These are phyloP conservation scores for Salix suchowensis DNA, from an alignment of 345 rosid species.

Conservation along the genomic window DNA sequence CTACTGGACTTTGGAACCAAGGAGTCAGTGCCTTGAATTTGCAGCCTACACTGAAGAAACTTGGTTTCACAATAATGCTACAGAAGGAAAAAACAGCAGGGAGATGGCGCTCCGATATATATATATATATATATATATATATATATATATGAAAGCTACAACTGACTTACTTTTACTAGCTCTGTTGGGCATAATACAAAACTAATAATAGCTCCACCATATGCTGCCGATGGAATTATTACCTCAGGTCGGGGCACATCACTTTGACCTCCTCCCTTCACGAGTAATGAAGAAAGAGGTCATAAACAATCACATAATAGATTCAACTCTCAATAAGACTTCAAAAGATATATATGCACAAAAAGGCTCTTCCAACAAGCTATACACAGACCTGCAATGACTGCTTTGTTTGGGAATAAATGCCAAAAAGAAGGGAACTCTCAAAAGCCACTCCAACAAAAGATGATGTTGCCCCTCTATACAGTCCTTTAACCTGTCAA, in stretches of 20 bases:
- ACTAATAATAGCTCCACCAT: slow-evolving; percentile 86
- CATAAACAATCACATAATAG: not conserved
- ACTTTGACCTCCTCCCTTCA: slow-evolving; percentile 54
- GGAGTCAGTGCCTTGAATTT: slow-evolving; percentile 86
- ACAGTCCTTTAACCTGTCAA: slow-evolving; percentile 79
- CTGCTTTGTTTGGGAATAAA: slow-evolving; percentile 90
- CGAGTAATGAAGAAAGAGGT: not conserved
- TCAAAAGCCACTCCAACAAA: slow-evolving; percentile 88
- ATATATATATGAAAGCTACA: not conserved
- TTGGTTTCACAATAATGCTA: slow-evolving; percentile 33
- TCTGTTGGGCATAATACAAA: slow-evolving; percentile 83
- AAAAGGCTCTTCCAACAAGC: slow-evolving; percentile 7
- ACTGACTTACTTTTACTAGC: slow-evolving; percentile 62
- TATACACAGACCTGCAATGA: slow-evolving; percentile 51
- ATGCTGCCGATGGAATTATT: slow-evolving; percentile 90
- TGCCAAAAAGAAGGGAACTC: slow-evolving; percentile 84
- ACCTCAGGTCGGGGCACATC: slow-evolving; percentile 50
- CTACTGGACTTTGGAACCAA: slow-evolving; percentile 56
- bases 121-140: no score
- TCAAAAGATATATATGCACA: not conserved
- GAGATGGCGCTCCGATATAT: not conserved
- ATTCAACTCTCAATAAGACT: not conserved
- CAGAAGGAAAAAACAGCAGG: slow-evolving; percentile 5
- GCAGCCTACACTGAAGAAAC: slow-evolving; percentile 92
- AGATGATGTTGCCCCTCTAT: slow-evolving; percentile 84